These are phyloP conservation scores for Ophiocytium majus DNA, from an alignment of 352 stramenopile genomes.

Conservation along the genomic window DNA sequence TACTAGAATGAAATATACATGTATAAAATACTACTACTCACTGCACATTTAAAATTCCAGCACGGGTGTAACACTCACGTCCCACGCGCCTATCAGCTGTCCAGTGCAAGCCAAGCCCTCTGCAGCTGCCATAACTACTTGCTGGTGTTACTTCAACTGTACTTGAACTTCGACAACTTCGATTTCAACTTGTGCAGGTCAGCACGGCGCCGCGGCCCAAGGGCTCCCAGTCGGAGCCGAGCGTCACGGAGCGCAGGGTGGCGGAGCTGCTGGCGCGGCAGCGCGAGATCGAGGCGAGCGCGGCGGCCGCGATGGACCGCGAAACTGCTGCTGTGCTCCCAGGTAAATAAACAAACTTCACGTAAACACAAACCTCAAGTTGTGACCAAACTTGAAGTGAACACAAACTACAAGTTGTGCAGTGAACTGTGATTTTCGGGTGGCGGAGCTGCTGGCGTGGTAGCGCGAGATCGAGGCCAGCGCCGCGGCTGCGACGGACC, in stretches of 20 bases:
- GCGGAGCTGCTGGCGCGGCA: slow-evolving; percentile 41
- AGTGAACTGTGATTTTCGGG: too few relatives aligned
- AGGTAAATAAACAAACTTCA: too few relatives aligned
- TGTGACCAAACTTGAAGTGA: too few relatives aligned
- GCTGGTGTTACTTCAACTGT: neutral
- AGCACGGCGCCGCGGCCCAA: slow-evolving; percentile 42
- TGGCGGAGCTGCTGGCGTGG: slow-evolving; percentile 45
- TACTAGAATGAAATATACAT: neutral
- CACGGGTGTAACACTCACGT: neutral
- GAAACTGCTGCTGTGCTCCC: neutral
- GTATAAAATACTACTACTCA: slow-evolving; percentile 12
- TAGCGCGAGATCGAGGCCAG: slow-evolving; percentile 27
- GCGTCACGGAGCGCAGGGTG: slow-evolving; percentile 38
- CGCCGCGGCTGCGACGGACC: neutral
- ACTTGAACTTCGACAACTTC: too few relatives aligned
- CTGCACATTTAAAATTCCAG: neutral
- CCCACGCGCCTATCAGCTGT: neutral
- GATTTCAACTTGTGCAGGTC: neutral
- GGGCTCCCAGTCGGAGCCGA: slow-evolving; percentile 28
- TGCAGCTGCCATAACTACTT: neutral
- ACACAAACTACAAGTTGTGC: too few relatives aligned
- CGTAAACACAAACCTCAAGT: too few relatives aligned
- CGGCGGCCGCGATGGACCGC: neutral
- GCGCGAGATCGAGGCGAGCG: slow-evolving; percentile 27
- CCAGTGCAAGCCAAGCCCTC: neutral